phyloP scores from a whole-genome alignment of 75 land plant species.

The Pseudotsuga menziesii region DNA sequence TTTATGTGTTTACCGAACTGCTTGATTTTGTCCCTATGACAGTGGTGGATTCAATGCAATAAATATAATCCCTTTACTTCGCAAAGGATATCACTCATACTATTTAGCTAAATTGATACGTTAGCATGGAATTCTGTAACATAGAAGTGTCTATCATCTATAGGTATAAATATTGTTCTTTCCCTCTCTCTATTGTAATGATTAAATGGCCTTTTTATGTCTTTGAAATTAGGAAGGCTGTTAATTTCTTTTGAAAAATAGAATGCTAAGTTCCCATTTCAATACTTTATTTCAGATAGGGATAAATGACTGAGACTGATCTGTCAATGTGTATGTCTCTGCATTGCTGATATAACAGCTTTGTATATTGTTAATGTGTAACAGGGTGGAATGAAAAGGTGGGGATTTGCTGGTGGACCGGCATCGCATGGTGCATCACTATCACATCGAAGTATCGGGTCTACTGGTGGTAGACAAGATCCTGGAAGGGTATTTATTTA shows the following conservation, averaged over 20 bases:
- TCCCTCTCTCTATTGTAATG: no score
- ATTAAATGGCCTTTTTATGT: background rate
- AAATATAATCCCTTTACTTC: background rate
- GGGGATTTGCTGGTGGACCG: conserved; percentile 80
- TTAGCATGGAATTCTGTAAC: no score
- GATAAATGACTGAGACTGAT: background rate
- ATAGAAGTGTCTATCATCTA: no score
- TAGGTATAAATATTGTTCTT: no score
- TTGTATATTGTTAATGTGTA: conserved; percentile 6
- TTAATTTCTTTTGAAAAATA: background rate
- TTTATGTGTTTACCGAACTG: background rate
- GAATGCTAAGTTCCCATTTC: background rate
- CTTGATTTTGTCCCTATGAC: background rate
- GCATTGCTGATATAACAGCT: background rate
- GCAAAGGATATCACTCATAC: background rate
- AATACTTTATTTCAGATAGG: conserved; percentile 1
- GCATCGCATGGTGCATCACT: conserved; percentile 96
- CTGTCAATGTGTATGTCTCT: no score
- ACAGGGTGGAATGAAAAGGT: conserved; percentile 96
- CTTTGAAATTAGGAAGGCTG: background rate
- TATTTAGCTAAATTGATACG: no score
- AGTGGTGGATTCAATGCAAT: background rate
- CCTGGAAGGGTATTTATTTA: conserved; percentile 77
- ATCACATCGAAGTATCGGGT: conserved; percentile 83
- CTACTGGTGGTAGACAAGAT: conserved; percentile 95